phyloP scores from a whole-genome alignment of 2,329 filamentous ascomycete species.

The Tolypocladium ovalisporum region DNA sequence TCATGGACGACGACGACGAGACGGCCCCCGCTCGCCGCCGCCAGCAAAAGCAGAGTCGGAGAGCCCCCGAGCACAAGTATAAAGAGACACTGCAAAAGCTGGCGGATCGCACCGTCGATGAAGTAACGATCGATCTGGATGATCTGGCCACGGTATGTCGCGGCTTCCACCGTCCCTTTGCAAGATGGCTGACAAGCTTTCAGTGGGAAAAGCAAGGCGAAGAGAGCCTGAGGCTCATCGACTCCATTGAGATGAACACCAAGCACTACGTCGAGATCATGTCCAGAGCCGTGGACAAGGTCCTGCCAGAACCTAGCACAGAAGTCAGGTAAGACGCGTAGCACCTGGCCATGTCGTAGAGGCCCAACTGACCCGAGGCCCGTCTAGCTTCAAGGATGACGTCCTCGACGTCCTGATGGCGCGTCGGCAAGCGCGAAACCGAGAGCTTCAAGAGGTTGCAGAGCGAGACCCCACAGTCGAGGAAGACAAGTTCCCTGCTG shows the following conservation, averaged over 20 bases:
- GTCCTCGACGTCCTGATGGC: conserved; percentile 95
- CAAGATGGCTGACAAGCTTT: neutral
- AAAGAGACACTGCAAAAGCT: conserved; percentile 78
- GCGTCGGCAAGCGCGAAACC: conserved; percentile 77
- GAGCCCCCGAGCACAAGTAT: conserved; percentile 70
- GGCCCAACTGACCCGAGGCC: neutral
- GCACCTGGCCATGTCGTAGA: too few relatives aligned
- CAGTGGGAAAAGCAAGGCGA: conserved; percentile 67
- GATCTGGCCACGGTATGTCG: conserved; percentile 64
- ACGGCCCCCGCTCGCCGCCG: conserved; percentile 41
- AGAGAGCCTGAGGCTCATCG: conserved; percentile 61
- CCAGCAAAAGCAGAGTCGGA: conserved; percentile 35
- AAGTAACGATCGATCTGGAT: conserved; percentile 81
- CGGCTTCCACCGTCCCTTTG: neutral
- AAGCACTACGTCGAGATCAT: conserved; percentile 92
- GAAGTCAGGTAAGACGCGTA: conserved; percentile 58
- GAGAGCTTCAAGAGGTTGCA: conserved; percentile 56
- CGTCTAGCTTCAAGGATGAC: conserved; percentile 79
- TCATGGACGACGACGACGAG: conserved; percentile 78
- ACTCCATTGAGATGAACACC: conserved; percentile 81
- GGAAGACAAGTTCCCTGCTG: conserved; percentile 76
- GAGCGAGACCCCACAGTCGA: conserved; percentile 56
- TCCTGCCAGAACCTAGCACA: conserved; percentile 66
- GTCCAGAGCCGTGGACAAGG: conserved; percentile 76
- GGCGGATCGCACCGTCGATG: conserved; percentile 64